Conservation (phyloP, 2,329 filamentous ascomycete genomes). For the Hypoxylon sp. region DNA sequence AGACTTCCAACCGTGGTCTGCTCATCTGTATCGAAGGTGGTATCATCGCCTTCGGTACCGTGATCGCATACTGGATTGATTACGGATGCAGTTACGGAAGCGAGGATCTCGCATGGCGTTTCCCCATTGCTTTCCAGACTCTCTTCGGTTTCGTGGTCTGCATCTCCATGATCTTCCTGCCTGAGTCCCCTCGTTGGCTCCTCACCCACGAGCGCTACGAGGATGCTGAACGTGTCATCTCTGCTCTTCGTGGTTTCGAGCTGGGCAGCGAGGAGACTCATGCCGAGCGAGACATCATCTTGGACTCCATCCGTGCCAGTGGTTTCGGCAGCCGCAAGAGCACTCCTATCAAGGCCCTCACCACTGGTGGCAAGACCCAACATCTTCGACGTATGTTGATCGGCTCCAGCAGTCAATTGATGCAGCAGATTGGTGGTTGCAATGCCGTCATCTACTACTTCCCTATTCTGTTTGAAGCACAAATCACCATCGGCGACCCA, state of each 20-base stretch:
- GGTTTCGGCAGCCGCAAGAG: constrained; percentile 55
- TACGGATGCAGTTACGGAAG: constrained; percentile 57
- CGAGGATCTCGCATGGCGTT: constrained; percentile 60
- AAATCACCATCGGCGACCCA: constrained; percentile 51
- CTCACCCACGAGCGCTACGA: constrained; percentile 58
- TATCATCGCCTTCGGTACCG: constrained; percentile 55
- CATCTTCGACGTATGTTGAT: constrained; percentile 71
- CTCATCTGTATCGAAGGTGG: constrained; percentile 57
- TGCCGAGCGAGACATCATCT: constrained; percentile 66
- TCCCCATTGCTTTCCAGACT: constrained; percentile 61
- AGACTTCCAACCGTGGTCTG: constrained; percentile 54
- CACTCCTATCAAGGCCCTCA: constrained; percentile 61
- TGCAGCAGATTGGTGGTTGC: constrained; percentile 69
- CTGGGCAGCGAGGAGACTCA: constrained; percentile 65
- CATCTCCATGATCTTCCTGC: constrained; percentile 54
- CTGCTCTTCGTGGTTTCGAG: constrained; percentile 52
- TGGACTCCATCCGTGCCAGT: constrained; percentile 68
- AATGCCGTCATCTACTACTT: constrained; percentile 69
- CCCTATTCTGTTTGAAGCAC: constrained; percentile 63
- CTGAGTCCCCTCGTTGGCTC: constrained; percentile 57
- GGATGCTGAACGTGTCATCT: constrained; percentile 50
- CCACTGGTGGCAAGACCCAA: constrained; percentile 70
- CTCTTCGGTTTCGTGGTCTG: constrained; percentile 56
- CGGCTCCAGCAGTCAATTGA: constrained; percentile 65
- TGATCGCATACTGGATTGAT: constrained; percentile 60